Evolutionary conservation across 768 basidiomycete genomes (phyloP).

Genomic region (Leccinum subgranulosum): DNA sequence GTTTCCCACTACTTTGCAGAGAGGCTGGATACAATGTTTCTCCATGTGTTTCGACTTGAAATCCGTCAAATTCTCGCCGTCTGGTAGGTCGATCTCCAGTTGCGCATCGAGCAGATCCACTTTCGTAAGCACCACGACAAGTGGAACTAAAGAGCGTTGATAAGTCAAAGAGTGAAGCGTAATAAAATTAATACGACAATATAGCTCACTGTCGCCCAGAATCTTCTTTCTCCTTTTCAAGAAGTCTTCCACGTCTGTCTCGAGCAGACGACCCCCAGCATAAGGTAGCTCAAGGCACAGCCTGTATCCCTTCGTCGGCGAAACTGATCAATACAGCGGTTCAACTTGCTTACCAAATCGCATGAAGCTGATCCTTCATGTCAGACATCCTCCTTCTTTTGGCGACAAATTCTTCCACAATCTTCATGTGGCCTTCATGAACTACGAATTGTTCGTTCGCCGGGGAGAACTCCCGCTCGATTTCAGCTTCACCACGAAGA

Average conservation of each 20-base stretch:
- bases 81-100: constrained; percentile 1
- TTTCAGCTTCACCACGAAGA: too few species aligned
- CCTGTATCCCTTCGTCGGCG: not conserved
- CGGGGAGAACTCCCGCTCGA: too few species aligned
- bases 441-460: too few species aligned
- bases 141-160: not conserved
- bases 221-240: constrained; percentile 2
- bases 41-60: not conserved
- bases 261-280: constrained; percentile 14
- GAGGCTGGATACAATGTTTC: constrained; percentile 1
- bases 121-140: constrained; percentile 18
- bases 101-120: constrained; percentile 5
- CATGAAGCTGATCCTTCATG: too few species aligned
- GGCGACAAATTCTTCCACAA: too few species aligned
- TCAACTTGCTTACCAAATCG: too few species aligned
- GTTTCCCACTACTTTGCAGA: not conserved
- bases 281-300: constrained; percentile 16
- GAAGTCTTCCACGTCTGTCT: constrained; percentile 12
- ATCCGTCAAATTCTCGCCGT: not conserved
- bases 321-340: too few species aligned
- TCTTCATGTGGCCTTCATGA: too few species aligned
- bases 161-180: constrained; percentile 1
- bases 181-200: too few species aligned
- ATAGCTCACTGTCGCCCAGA: constrained; percentile 4
- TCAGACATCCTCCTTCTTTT: too few species aligned